Evolutionary conservation across 257 asterid genomes (phyloP).

Genomic region (Penstemon eatonii): DNA sequence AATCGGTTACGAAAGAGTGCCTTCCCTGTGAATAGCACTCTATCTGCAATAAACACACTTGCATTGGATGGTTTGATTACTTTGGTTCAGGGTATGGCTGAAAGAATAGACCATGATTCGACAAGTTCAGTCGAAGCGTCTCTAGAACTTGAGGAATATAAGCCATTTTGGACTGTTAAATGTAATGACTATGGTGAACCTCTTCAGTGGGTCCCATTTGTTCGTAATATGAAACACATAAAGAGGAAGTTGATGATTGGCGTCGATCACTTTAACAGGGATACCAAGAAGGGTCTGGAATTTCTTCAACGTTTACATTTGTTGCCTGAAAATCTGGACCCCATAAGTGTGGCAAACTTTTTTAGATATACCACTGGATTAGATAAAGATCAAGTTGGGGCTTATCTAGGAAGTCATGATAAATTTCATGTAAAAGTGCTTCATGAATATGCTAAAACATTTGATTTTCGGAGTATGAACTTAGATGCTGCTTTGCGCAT

Average conservation of each 20-base stretch:
- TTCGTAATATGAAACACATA: constrained; percentile 65
- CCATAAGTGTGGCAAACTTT: constrained; percentile 75
- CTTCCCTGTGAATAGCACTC: constrained; percentile 85
- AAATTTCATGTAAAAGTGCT: constrained; percentile 82
- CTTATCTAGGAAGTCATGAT: constrained; percentile 83
- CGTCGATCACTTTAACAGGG: constrained; percentile 83
- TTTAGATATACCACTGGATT: constrained; percentile 74
- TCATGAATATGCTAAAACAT: constrained; percentile 77
- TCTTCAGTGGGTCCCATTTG: constrained; percentile 77
- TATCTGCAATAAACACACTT: constrained; percentile 49
- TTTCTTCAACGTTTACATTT: constrained; percentile 66
- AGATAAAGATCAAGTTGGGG: constrained; percentile 82
- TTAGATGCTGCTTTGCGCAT: constrained; percentile 84
- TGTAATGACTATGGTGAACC: constrained; percentile 66
- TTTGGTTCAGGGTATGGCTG: constrained; percentile 81
- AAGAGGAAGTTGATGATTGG: constrained; percentile 78
- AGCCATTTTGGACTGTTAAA: constrained; percentile 72
- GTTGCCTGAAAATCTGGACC: constrained; percentile 73
- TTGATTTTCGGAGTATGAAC: constrained; percentile 72
- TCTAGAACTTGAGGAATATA: constrained; percentile 49
- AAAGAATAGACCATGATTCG: constrained; percentile 64
- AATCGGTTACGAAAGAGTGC: constrained; percentile 83
- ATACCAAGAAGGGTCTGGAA: constrained; percentile 83
- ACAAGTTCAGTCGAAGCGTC: constrained; percentile 38
- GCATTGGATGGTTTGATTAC: constrained; percentile 92